Percentiles rank a stretch among this genome's conserved stretches.
Evolutionary conservation across 1,284 basidiomycete genomes (phyloP).

Genomic region (Sporisorium iseilematis-ciliati): DNA sequence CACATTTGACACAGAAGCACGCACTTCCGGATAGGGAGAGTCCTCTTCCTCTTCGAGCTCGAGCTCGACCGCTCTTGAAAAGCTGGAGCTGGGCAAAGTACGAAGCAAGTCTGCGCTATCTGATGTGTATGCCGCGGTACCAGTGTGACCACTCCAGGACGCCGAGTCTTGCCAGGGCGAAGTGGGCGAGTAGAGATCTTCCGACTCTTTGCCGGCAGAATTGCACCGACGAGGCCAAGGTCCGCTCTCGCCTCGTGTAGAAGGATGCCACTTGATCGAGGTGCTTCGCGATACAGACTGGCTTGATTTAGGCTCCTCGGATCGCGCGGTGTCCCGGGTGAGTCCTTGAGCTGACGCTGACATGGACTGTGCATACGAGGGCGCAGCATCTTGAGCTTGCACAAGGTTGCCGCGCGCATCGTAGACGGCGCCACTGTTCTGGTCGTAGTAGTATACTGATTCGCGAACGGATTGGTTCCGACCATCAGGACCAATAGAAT

Average conservation of each 20-base stretch:
- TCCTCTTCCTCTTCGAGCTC: slow-evolving; percentile 58
- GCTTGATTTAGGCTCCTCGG: slow-evolving; percentile 2
- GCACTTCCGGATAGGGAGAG: slow-evolving; percentile 64
- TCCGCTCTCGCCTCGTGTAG: slow-evolving; percentile 17
- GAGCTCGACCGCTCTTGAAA: slow-evolving; percentile 32
- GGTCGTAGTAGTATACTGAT: slow-evolving; percentile 41
- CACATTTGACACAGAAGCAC: slow-evolving; percentile 62
- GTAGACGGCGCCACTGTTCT: slow-evolving; percentile 31
- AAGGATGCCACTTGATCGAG: slow-evolving; percentile 47
- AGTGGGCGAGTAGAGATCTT: slow-evolving; percentile 9
- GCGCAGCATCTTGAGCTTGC: slow-evolving; percentile 2
- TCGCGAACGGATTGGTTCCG: neutral
- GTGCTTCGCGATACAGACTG: slow-evolving; percentile 17
- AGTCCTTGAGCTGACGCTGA: neutral
- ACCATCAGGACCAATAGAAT: neutral
- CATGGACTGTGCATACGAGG: neutral
- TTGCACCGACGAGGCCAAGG: slow-evolving; percentile 11
- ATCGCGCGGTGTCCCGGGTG: too few relatives aligned
- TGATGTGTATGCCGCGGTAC: slow-evolving; percentile 7
- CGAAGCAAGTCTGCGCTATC: slow-evolving; percentile 35
- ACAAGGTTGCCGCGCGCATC: slow-evolving; percentile 23
- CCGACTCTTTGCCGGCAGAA: slow-evolving; percentile 10
- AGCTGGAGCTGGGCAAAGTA: slow-evolving; percentile 10
- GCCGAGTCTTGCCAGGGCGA: slow-evolving; percentile 14
- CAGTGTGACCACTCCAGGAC: slow-evolving; percentile 7